Percentiles rank a stretch among this genome's conserved stretches.
Evolutionary conservation across 495 filamentous ascomycete species (phyloP).

Genomic region (Pyrenopolyporus hunteri): DNA sequence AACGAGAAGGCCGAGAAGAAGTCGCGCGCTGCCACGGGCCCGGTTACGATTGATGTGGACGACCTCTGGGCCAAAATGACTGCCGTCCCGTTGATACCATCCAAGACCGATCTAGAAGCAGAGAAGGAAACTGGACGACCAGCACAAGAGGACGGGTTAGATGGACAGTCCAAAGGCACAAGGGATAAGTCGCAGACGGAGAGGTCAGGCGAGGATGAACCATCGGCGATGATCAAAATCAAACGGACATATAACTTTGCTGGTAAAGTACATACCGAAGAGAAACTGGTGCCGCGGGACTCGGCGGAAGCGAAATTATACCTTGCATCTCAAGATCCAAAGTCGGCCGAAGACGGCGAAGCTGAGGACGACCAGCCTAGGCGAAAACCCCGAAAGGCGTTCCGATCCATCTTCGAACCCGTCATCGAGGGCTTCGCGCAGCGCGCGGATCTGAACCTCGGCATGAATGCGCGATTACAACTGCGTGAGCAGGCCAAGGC

Average conservation of each 20-base stretch:
- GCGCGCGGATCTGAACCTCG: conserved; percentile 59
- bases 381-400: conserved; percentile 71
- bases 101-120: conserved; percentile 23
- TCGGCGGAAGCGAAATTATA: conserved; percentile 84
- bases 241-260: conserved; percentile 91
- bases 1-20: conserved; percentile 67
- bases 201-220: conserved; percentile 30
- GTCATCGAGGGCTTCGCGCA: conserved; percentile 52
- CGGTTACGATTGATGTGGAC: conserved; percentile 87
- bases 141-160: conserved; percentile 2
- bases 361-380: conserved; percentile 44
- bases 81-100: conserved; percentile 40
- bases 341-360: conserved; percentile 29
- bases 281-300: conserved; percentile 76
- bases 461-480: conserved; percentile 48
- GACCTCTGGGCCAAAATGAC: conserved; percentile 85
- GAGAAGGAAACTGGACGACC: conserved; percentile 34
- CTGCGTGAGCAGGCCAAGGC: conserved; percentile 60
- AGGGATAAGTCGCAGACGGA: conserved; percentile 23
- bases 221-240: conserved; percentile 72
- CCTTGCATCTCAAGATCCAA: conserved; percentile 62
- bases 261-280: conserved; percentile 80
- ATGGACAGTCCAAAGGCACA: conserved; percentile 14
- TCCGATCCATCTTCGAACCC: conserved; percentile 84
- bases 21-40: conserved; percentile 65